Percentiles rank a stretch among this genome's conserved stretches.
These are phyloP conservation scores for Lachnellula subtilissima DNA, from an alignment of 2,329 filamentous ascomycete genomes.

Conservation along the genomic window DNA sequence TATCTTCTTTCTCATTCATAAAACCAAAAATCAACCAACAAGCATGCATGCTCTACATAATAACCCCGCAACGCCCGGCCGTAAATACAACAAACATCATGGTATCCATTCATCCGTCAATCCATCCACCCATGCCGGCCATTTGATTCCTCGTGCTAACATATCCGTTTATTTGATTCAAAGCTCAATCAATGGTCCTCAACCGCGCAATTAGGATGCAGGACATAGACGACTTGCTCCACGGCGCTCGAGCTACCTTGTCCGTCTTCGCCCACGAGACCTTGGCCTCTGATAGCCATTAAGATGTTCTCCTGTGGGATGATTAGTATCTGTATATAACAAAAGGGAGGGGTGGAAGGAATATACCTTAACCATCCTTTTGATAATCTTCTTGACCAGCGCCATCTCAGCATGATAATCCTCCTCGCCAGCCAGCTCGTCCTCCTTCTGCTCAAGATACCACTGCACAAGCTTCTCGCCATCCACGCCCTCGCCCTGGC, in stretches of 20 bases:
- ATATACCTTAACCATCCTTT: slow-evolving; percentile 90
- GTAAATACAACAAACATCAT: slow-evolving; percentile 8
- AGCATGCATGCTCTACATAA: not conserved
- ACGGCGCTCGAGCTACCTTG: slow-evolving; percentile 39
- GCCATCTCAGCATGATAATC: slow-evolving; percentile 71
- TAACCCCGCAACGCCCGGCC: slow-evolving; percentile 7
- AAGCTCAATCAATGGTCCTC: slow-evolving; percentile 42
- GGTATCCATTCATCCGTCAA: slow-evolving; percentile 4
- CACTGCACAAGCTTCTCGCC: slow-evolving; percentile 76
- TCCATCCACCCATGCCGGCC: slow-evolving; percentile 2
- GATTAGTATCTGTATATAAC: not conserved
- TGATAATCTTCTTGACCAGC: slow-evolving; percentile 79
- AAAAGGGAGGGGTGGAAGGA: slow-evolving; percentile 1
- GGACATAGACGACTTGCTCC: slow-evolving; percentile 67
- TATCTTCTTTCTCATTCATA: no score
- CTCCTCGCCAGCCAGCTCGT: slow-evolving; percentile 74
- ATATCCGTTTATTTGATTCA: not conserved
- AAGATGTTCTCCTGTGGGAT: slow-evolving; percentile 73
- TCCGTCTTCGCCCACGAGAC: slow-evolving; percentile 44
- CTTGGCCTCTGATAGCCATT: slow-evolving; percentile 68
- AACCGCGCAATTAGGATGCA: slow-evolving; percentile 90
- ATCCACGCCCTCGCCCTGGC: slow-evolving; percentile 75
- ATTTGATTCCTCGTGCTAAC: slow-evolving; percentile 3
- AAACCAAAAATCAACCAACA: no score
- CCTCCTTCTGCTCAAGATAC: slow-evolving; percentile 90